Conservation (phyloP, 176 grass and related monocot species). For the Carex scoparia region DNA sequence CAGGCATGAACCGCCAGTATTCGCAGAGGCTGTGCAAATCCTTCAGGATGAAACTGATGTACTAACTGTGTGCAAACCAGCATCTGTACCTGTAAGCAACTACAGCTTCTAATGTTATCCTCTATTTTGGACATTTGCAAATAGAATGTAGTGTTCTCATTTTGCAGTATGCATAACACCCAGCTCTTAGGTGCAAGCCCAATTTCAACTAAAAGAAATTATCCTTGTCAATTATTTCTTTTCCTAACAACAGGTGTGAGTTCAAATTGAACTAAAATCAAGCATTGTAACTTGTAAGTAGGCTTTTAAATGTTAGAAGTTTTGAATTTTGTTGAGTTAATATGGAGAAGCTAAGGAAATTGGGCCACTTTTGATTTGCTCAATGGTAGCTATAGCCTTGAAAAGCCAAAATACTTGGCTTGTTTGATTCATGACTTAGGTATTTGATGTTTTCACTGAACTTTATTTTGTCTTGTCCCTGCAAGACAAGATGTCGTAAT, state of each 20-base stretch:
- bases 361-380: neutral
- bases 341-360: neutral
- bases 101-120: neutral
- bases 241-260: neutral
- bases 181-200: neutral
- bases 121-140: neutral
- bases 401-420: neutral
- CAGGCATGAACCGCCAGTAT: slow-evolving; percentile 90
- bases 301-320: neutral
- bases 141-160: neutral
- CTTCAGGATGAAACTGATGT: slow-evolving; percentile 82
- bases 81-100: slow-evolving; percentile 79
- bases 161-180: neutral
- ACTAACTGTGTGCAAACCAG: slow-evolving; percentile 84
- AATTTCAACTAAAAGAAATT: neutral
- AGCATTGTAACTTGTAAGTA: neutral
- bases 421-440: neutral
- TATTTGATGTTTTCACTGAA: neutral
- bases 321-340: neutral
- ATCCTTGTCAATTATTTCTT: neutral
- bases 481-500: neutral
- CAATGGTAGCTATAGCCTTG: neutral
- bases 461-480: neutral
- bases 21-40: slow-evolving; percentile 65
- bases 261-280: neutral